Conservation (phyloP, 805 yeast species). For the Sugiyamaella boreocaroliniensis region DNA sequence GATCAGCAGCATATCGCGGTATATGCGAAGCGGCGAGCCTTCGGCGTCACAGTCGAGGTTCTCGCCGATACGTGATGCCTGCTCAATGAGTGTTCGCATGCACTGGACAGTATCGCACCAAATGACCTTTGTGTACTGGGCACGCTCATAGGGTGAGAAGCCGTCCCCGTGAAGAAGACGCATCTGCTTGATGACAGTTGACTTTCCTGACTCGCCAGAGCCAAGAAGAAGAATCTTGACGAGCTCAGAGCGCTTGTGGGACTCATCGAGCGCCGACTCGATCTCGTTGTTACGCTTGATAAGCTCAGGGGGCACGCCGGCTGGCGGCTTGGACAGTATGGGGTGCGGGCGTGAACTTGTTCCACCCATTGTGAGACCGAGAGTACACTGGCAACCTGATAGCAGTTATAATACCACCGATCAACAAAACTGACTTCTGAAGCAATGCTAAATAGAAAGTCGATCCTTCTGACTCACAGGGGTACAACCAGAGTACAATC, state of each 20-base stretch:
- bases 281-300: conserved; percentile 38
- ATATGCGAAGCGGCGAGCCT: conserved; percentile 10
- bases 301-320: not conserved
- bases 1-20: conserved; percentile 35
- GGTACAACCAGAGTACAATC: too few relatives aligned
- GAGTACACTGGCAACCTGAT: too few relatives aligned
- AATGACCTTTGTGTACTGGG: conserved; percentile 75
- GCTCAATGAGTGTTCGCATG: conserved; percentile 71
- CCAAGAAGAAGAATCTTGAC: conserved; percentile 70
- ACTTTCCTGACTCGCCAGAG: conserved; percentile 92
- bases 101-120: conserved; percentile 89
- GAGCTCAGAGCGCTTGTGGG: conserved; percentile 16
- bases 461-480: too few relatives aligned
- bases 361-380: not conserved
- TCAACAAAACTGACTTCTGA: too few relatives aligned
- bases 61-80: conserved; percentile 62
- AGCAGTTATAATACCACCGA: too few relatives aligned
- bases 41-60: conserved; percentile 59
- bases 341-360: not conserved
- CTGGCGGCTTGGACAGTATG: not conserved
- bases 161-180: conserved; percentile 80
- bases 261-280: conserved; percentile 31
- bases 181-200: conserved; percentile 87
- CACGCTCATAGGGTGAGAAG: conserved; percentile 69
- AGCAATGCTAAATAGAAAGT: too few relatives aligned